Evolutionary conservation across 768 basidiomycete species (phyloP).

Genomic region (Tricholoma hemisulphureum): DNA sequence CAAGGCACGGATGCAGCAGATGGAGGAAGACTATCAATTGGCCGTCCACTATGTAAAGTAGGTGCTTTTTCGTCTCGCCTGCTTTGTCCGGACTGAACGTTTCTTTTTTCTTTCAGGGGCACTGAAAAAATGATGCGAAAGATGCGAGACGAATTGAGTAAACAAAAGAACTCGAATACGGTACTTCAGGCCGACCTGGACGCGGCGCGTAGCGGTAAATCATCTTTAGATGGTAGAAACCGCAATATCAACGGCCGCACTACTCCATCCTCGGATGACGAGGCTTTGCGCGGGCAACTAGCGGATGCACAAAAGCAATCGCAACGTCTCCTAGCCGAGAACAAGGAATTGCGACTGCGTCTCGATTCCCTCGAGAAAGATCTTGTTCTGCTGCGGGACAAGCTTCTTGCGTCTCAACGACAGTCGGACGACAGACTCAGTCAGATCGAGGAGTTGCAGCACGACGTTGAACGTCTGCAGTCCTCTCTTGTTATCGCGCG

Average conservation of each 20-base stretch:
- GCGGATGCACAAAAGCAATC: constrained; percentile 75
- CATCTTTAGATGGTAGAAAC: constrained; percentile 41
- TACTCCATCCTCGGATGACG: constrained; percentile 81
- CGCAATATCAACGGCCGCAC: constrained; percentile 67
- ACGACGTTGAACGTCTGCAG: constrained; percentile 75
- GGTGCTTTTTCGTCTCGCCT: constrained; percentile 30
- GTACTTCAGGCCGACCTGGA: constrained; percentile 86
- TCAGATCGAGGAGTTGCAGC: constrained; percentile 77
- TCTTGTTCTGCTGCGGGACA: constrained; percentile 66
- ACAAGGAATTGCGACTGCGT: constrained; percentile 71
- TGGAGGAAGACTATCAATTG: constrained; percentile 94
- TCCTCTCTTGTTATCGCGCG: constrained; percentile 72
- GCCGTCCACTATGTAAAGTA: constrained; percentile 98
- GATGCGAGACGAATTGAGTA: constrained; percentile 93
- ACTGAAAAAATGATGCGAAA: constrained; percentile 97
- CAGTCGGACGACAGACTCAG: constrained; percentile 76
- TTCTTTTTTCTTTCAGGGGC: constrained; percentile 53
- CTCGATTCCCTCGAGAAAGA: constrained; percentile 76
- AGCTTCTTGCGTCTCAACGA: constrained; percentile 66
- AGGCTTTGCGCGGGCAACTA: constrained; percentile 68
- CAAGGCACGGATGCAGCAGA: constrained; percentile 77
- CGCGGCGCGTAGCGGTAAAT: constrained; percentile 55
- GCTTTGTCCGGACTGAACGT: constrained; percentile 11
- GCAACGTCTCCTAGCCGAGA: constrained; percentile 69
- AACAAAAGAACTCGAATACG: constrained; percentile 81